Conservation (phyloP, 306 rosid genomes). For the Fagus crenata region DNA sequence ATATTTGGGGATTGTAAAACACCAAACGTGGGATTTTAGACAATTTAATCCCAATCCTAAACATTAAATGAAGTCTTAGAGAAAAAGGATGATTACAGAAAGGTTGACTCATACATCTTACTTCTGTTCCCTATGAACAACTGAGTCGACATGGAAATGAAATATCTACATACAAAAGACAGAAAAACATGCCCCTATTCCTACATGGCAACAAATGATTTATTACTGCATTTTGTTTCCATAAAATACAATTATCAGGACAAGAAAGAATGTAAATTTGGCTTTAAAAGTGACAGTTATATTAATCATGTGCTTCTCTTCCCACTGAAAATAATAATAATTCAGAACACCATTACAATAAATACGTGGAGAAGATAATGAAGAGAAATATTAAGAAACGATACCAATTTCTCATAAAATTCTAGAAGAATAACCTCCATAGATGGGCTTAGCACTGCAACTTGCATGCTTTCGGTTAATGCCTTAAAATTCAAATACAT, state of each 20-base stretch:
- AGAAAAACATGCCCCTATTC: not conserved
- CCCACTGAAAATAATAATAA: not conserved
- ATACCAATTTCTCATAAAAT: conserved; percentile 2
- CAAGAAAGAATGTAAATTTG: conserved; percentile 13
- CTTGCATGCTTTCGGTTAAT: not conserved
- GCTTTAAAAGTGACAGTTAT: not conserved
- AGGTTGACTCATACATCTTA: not conserved
- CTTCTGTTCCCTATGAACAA: not conserved
- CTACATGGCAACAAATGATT: not conserved
- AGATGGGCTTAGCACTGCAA: not conserved
- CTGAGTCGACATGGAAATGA: not conserved
- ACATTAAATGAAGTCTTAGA: not conserved
- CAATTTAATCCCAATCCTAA: too few species aligned
- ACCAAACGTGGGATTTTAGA: too few species aligned
- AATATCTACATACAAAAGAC: not conserved
- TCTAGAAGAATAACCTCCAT: not conserved
- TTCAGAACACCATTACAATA: not conserved
- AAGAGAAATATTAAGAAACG: not conserved
- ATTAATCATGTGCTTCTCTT: not conserved
- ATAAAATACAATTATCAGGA: not conserved
- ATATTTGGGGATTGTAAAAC: too few species aligned
- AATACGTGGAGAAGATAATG: not conserved
- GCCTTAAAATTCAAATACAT: not conserved
- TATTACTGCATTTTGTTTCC: conserved; percentile 1
- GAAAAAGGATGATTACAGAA: not conserved